Conservation (phyloP, 1,139 yeast species). For the Suzukiozyma palmioleophila region DNA sequence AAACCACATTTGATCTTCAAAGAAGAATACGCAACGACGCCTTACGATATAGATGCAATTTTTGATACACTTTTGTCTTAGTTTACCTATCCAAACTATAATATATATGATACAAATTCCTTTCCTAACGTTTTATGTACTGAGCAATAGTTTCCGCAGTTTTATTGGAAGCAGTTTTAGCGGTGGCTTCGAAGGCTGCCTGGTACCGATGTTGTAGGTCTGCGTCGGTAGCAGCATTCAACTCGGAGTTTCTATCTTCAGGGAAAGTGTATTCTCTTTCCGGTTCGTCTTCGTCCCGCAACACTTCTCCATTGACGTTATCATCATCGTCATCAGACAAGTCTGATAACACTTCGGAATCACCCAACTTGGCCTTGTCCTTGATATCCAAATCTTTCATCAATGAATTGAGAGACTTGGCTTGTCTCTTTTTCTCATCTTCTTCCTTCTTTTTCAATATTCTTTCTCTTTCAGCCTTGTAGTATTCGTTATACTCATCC, state of each 20-base stretch:
- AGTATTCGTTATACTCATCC: slow-evolving; percentile 79
- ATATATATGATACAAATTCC: slow-evolving; percentile 2
- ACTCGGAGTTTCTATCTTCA: slow-evolving; percentile 63
- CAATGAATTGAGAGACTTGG: slow-evolving; percentile 62
- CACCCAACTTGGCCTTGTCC: slow-evolving; percentile 29
- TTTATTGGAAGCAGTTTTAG: slow-evolving; percentile 56
- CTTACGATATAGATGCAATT: slow-evolving; percentile 28
- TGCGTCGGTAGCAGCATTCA: slow-evolving; percentile 43
- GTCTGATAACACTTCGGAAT: slow-evolving; percentile 71
- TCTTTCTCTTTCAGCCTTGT: slow-evolving; percentile 82
- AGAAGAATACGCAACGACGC: slow-evolving; percentile 23
- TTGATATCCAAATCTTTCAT: slow-evolving; percentile 81
- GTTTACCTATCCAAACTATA: no score
- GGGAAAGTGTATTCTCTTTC: slow-evolving; percentile 74
- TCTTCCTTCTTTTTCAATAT: slow-evolving; percentile 74
- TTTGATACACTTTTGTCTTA: slow-evolving; percentile 7
- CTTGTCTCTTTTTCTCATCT: slow-evolving; percentile 68
- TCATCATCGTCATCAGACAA: slow-evolving; percentile 50
- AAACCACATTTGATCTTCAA: slow-evolving; percentile 73
- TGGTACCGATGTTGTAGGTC: slow-evolving; percentile 69
- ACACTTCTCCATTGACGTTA: slow-evolving; percentile 59
- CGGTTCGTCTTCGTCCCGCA: slow-evolving; percentile 61
- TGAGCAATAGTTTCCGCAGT: slow-evolving; percentile 71
- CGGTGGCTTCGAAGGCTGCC: slow-evolving; percentile 62
- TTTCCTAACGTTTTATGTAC: slow-evolving; percentile 40